A percentile compares a stretch with the other conserved stretches of the same genome.
These are phyloP conservation scores for Colletotrichum tanaceti DNA, from an alignment of 2,329 filamentous ascomycete species.

Conservation along the genomic window DNA sequence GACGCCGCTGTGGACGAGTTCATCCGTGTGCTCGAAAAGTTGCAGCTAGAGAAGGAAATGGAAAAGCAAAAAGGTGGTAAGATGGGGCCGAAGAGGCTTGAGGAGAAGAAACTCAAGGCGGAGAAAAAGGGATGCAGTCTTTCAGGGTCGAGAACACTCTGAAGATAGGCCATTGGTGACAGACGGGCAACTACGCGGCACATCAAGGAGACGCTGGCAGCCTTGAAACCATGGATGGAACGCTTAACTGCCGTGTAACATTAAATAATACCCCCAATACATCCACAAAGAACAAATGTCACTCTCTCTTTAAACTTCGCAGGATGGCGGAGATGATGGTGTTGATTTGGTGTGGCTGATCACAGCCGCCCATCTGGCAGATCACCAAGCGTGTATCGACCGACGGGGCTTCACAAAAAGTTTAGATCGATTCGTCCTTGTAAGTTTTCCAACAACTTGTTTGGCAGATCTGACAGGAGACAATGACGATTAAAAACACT, in stretches of 20 bases:
- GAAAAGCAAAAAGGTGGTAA: neutral
- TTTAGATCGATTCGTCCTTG: neutral
- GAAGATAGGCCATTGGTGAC: neutral
- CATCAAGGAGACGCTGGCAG: neutral
- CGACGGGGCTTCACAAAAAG: neutral
- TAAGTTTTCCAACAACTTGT: neutral
- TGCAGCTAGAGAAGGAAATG: neutral
- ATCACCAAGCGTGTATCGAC: neutral
- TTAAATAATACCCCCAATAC: conserved; percentile 1
- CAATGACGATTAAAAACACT: no score
- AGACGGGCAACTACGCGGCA: neutral
- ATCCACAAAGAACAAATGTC: neutral
- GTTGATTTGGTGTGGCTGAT: no score
- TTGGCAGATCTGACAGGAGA: no score
- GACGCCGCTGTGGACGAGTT: neutral
- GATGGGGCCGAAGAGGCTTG: neutral
- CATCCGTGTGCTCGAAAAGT: neutral
- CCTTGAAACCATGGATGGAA: neutral
- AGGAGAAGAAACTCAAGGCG: neutral
- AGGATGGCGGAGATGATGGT: neutral
- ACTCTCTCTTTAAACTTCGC: neutral
- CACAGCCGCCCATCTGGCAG: neutral
- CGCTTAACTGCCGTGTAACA: neutral
- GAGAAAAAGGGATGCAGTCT: neutral
- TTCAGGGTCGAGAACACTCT: neutral